A percentile compares a stretch with the other conserved stretches of the same genome.
These are phyloP conservation scores for Batkoa obscura DNA, from an alignment of 371 early-diverging fungal genomes.

Conservation along the genomic window DNA sequence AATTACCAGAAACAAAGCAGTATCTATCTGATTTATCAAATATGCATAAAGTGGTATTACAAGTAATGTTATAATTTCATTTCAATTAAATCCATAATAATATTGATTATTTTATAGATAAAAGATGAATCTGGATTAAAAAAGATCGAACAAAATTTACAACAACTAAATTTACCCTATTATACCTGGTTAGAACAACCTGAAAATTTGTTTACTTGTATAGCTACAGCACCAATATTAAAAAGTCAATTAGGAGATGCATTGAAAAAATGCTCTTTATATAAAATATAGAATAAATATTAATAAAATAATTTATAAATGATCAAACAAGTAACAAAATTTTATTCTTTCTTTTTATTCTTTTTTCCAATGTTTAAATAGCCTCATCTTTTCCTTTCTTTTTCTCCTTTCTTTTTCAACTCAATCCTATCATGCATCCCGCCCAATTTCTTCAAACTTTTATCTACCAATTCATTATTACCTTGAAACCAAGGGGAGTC, in stretches of 20 bases:
- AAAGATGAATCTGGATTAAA: constrained; percentile 47
- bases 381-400: no score
- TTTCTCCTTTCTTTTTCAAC: no score
- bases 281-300: not conserved
- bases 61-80: constrained; percentile 17
- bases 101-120: constrained; percentile 17
- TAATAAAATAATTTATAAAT: no score
- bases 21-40: constrained; percentile 38
- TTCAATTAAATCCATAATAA: not conserved
- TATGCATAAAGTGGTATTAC: constrained; percentile 69
- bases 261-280: constrained; percentile 33
- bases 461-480: no score
- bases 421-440: no score
- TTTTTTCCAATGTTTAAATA: no score
- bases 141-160: constrained; percentile 30
- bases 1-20: constrained; percentile 30
- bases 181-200: constrained; percentile 69
- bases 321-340: no score
- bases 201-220: constrained; percentile 58
- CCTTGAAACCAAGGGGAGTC: no score
- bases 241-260: constrained; percentile 32
- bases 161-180: constrained; percentile 29
- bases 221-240: constrained; percentile 60
- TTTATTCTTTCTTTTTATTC: no score
- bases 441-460: no score